Base-by-base conservation (phyloP, 148 eudicot genomes). In the Amaranthus hypochondriacus region DNA sequence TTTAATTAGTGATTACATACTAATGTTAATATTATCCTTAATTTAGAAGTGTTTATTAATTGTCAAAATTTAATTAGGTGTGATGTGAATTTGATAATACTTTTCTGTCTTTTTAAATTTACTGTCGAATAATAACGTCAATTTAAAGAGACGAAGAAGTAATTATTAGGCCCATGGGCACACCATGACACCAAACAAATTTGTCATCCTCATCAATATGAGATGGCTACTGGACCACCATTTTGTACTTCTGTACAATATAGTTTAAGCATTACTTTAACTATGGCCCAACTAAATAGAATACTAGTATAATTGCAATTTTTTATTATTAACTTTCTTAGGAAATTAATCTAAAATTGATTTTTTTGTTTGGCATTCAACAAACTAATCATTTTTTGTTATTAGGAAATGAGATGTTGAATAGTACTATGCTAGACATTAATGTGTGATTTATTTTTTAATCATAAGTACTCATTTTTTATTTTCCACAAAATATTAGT, bases 191-290 rank as follows among this genome's bases (percentile, higher is more conserved):
- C 4, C 56, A 51, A 52, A 13, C 15, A 54, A 69, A 55, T 4
- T 54, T 69, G 72, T 54, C 59, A 69, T 69, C 48, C 61, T 69
- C 59, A 55, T 39, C 56, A 6, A 50, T n/a, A 69, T 70, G 72
- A 69, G 62, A 56, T 70, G 74, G 64, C 44, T 4, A 21, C 39
- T 73, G 75, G 75, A 73, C 75, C 68, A 73, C 68, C 58, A 62
- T 42, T 28, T 74, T 46, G 61, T 63, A 64, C 52, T 43, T 64
- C 43, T 48, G 69, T 63, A 63, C 70, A 54, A 63, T 63, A 63
- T 43, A 4, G 14, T 53, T 51, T 4, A 21, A 55, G 21, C 12
- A 44, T 73, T 51, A 39, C 51, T 73, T 28, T 28, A 28, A 52
- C 69, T 51, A 62, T 73, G 68, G 60, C 51, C 69, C 76, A 54